Conservation (phyloP, 2,329 filamentous ascomycete genomes). For the Chrysosporium queenslandicum region DNA sequence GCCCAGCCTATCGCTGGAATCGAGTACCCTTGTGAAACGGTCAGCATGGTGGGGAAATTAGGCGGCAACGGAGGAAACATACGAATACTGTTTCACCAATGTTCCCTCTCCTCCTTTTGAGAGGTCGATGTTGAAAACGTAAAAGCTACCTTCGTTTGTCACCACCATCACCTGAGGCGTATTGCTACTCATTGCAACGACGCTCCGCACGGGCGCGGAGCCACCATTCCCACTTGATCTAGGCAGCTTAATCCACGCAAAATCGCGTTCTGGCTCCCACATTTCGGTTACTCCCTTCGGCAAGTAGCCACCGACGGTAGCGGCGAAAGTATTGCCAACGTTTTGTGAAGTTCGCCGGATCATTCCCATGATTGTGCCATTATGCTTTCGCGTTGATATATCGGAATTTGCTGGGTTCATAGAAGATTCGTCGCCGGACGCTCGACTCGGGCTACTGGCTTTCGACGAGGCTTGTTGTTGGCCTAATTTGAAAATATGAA, state of each 20-base stretch:
- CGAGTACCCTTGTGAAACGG: slow-evolving; percentile 30
- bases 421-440: slow-evolving; percentile 26
- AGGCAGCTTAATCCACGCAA: slow-evolving; percentile 91
- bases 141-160: slow-evolving; percentile 89
- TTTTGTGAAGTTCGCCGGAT: slow-evolving; percentile 90
- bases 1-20: slow-evolving; percentile 35
- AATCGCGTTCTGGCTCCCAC: slow-evolving; percentile 91
- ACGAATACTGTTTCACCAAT: slow-evolving; percentile 87
- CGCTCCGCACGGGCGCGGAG: slow-evolving; percentile 59
- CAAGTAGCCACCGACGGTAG: slow-evolving; percentile 81
- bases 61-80: slow-evolving; percentile 38
- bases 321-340: slow-evolving; percentile 78
- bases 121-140: slow-evolving; percentile 90
- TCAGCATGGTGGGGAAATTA: slow-evolving; percentile 15
- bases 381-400: slow-evolving; percentile 38
- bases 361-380: slow-evolving; percentile 80
- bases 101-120: slow-evolving; percentile 89
- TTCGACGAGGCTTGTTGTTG: slow-evolving; percentile 24
- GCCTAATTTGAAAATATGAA: slow-evolving; percentile 84
- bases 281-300: slow-evolving; percentile 92
- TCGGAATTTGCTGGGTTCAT: slow-evolving; percentile 27
- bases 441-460: slow-evolving; percentile 17
- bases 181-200: slow-evolving; percentile 94
- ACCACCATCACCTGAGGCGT: slow-evolving; percentile 97
- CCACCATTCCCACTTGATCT: slow-evolving; percentile 39